phyloP scores from a whole-genome alignment of 176 grass and related monocot species.

The Tillandsia fasciculata region DNA sequence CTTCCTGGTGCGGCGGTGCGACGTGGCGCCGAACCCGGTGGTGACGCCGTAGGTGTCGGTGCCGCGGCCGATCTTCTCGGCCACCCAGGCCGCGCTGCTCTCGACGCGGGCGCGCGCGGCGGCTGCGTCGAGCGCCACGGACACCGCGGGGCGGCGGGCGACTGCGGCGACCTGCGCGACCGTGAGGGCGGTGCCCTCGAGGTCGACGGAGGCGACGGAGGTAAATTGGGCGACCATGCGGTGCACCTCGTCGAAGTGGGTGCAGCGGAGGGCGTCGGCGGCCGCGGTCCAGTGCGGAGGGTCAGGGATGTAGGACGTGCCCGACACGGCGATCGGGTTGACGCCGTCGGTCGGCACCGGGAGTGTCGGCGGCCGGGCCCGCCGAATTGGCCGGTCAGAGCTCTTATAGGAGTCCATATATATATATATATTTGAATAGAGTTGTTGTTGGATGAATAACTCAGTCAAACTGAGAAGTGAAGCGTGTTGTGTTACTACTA shows the following conservation, averaged over 20 bases:
- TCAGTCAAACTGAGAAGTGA: neutral
- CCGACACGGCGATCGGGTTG: conserved; percentile 19
- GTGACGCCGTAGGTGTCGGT: conserved; percentile 13
- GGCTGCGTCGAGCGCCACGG: conserved; percentile 1
- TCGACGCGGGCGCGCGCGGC: conserved; percentile 4
- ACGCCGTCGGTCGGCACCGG: conserved; percentile 4
- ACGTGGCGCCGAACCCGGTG: conserved; percentile 17
- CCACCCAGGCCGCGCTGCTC: conserved; percentile 10
- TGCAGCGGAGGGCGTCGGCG: conserved; percentile 4
- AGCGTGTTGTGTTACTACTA: neutral
- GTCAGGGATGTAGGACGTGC: conserved; percentile 3
- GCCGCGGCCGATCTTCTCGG: conserved; percentile 1
- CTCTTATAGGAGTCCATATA: neutral
- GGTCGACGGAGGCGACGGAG: conserved; percentile 9
- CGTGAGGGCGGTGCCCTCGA: conserved; percentile 17
- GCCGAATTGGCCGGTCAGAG: neutral
- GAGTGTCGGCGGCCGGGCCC: conserved; percentile 2
- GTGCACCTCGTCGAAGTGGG: conserved; percentile 19
- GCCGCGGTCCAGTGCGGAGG: conserved; percentile 15
- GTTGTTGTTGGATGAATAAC: no score
- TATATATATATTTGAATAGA: neutral
- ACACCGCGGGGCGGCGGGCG: neutral
- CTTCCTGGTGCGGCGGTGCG: conserved; percentile 12
- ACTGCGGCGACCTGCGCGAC: conserved; percentile 14
- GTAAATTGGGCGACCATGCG: conserved; percentile 17